These are phyloP conservation scores for Marchantia polymorpha DNA, from an alignment of 225 moss, liverwort and hornwort genomes.

Conservation along the genomic window DNA sequence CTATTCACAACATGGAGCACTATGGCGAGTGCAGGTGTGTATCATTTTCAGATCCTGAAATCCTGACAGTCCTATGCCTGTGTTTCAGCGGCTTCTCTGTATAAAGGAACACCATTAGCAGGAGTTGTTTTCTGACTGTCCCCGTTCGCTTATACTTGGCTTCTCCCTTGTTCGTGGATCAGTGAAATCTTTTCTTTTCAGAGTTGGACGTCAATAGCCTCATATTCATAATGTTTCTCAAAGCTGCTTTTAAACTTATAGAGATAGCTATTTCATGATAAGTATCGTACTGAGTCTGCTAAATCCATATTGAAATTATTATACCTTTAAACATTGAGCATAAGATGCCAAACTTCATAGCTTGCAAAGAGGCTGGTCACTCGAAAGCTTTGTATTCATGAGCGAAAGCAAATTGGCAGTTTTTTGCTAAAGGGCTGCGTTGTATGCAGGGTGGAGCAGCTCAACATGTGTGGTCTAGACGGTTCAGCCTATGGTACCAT, in stretches of 20 bases:
- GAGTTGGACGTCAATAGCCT: too few relatives aligned
- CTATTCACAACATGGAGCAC: slow-evolving; percentile 57
- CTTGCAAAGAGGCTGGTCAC: too few relatives aligned
- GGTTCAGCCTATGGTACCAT: slow-evolving; percentile 32
- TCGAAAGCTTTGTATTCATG: not conserved
- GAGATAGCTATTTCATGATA: not conserved
- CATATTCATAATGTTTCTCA: not conserved
- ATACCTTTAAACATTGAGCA: not conserved
- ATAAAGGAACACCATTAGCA: too few relatives aligned
- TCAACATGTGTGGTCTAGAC: slow-evolving; percentile 47
- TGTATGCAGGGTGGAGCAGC: slow-evolving; percentile 41
- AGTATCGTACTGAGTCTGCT: not conserved
- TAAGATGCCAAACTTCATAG: not conserved
- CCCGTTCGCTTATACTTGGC: not conserved
- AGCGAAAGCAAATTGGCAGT: not conserved
- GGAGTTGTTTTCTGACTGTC: too few relatives aligned
- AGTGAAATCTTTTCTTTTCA: not conserved
- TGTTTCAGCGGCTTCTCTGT: not conserved
- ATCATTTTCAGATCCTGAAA: not conserved
- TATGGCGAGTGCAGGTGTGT: slow-evolving; percentile 49
- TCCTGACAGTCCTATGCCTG: not conserved
- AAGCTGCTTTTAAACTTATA: not conserved
- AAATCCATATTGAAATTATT: not conserved
- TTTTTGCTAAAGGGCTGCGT: not conserved
- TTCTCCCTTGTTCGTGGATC: not conserved